Evolutionary conservation across 2,329 filamentous ascomycete species (phyloP).

Genomic region (Sclerotinia spermophila): DNA sequence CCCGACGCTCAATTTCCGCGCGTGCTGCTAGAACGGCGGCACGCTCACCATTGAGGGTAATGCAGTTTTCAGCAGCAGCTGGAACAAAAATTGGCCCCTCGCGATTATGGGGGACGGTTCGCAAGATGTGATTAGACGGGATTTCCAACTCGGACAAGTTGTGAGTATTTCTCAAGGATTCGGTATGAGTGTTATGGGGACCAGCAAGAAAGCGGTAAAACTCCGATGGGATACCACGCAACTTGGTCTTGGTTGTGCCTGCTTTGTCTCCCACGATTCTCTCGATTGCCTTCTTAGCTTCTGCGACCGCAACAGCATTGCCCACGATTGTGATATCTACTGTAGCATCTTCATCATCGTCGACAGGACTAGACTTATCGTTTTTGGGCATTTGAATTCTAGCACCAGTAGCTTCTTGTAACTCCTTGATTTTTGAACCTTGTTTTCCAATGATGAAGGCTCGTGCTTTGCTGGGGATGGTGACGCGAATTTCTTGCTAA

Average conservation of each 20-base stretch:
- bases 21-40: slow-evolving; percentile 74
- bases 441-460: slow-evolving; percentile 91
- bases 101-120: slow-evolving; percentile 54
- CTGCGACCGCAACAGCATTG: slow-evolving; percentile 80
- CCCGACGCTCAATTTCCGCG: slow-evolving; percentile 75
- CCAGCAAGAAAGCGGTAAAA: slow-evolving; percentile 95
- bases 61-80: slow-evolving; percentile 68
- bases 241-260: slow-evolving; percentile 73
- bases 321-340: slow-evolving; percentile 89
- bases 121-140: slow-evolving; percentile 75
- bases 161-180: slow-evolving; percentile 62
- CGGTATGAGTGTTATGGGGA: slow-evolving; percentile 64
- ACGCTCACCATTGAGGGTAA: slow-evolving; percentile 83
- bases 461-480: slow-evolving; percentile 78
- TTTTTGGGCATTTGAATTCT: slow-evolving; percentile 84
- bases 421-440: slow-evolving; percentile 82
- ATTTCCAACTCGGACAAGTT: slow-evolving; percentile 79
- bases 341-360: slow-evolving; percentile 76
- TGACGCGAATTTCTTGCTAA: slow-evolving; percentile 66
- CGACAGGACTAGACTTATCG: slow-evolving; percentile 54
- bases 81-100: slow-evolving; percentile 68
- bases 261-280: slow-evolving; percentile 84
- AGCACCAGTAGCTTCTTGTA: slow-evolving; percentile 86
- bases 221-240: slow-evolving; percentile 82
- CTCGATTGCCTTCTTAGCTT: slow-evolving; percentile 78